Conservation (phyloP, 495 filamentous ascomycete genomes). For the Cercophora newfieldiana region DNA sequence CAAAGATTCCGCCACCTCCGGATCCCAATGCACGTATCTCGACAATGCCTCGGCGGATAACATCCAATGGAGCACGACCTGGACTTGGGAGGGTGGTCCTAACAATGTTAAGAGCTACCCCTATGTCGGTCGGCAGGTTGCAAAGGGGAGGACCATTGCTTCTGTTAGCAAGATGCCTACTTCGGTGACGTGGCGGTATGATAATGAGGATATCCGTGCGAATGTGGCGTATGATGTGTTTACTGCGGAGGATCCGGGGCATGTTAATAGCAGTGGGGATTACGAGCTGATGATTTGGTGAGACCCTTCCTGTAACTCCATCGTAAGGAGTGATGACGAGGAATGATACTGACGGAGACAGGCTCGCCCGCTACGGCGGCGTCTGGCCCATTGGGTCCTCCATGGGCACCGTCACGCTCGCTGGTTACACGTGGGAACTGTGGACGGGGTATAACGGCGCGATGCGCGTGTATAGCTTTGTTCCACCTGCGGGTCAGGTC, state of each 20-base stretch:
- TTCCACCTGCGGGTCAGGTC: constrained; percentile 29
- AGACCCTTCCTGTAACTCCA: not conserved
- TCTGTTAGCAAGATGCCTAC: constrained; percentile 41
- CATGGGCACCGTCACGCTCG: constrained; percentile 35
- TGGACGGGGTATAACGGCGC: constrained; percentile 41
- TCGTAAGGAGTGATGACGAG: too few relatives aligned
- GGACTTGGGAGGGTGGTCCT: constrained; percentile 45
- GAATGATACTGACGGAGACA: not conserved
- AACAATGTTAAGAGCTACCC: constrained; percentile 50
- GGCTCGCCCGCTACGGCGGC: constrained; percentile 40
- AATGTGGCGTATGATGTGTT: constrained; percentile 53
- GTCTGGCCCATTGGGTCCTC: constrained; percentile 44
- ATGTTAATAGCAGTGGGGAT: constrained; percentile 45
- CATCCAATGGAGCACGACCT: constrained; percentile 42
- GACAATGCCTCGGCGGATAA: constrained; percentile 31
- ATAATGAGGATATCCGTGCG: constrained; percentile 40
- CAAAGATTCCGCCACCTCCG: constrained; percentile 31
- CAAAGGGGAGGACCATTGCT: constrained; percentile 38
- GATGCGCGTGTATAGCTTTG: constrained; percentile 50
- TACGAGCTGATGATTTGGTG: constrained; percentile 56
- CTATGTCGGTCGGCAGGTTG: constrained; percentile 34
- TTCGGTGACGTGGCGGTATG: constrained; percentile 41
- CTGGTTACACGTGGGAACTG: constrained; percentile 39
- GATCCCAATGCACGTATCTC: constrained; percentile 46
- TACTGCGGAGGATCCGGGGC: constrained; percentile 46